Percentiles rank a stretch among this genome's conserved stretches.
phyloP scores from a whole-genome alignment of 768 basidiomycete species.

The Collybia mongolica region DNA sequence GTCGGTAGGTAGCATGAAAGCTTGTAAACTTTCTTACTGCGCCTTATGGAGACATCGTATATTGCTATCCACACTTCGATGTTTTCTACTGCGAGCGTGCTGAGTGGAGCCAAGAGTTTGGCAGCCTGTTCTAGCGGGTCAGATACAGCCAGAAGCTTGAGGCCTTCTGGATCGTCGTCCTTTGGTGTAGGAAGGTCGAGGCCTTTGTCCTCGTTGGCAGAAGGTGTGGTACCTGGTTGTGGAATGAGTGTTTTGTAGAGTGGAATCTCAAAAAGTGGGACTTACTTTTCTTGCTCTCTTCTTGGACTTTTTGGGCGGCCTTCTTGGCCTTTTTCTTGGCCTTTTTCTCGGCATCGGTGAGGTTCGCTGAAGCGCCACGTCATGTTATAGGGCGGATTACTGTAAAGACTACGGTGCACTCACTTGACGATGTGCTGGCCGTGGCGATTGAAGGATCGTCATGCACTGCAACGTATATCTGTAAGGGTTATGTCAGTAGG shows the following conservation, averaged over 20 bases:
- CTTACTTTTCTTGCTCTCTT: constrained; percentile 73
- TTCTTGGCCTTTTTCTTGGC: constrained; percentile 88
- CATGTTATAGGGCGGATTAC: background rate
- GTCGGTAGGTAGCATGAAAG: constrained; percentile 1
- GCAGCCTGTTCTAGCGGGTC: constrained; percentile 76
- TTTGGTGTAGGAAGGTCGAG: constrained; percentile 52
- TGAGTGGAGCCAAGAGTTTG: constrained; percentile 66
- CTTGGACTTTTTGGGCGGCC: constrained; percentile 61
- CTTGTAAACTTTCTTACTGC: constrained; percentile 50
- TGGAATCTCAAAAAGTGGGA: constrained; percentile 4
- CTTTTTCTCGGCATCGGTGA: constrained; percentile 72
- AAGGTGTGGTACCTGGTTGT: constrained; percentile 26
- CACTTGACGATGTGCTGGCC: constrained; percentile 37
- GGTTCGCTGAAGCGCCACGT: constrained; percentile 27
- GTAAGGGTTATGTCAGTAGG: constrained; percentile 5
- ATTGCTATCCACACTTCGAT: constrained; percentile 71
- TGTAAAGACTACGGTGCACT: constrained; percentile 2
- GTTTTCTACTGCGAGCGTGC: constrained; percentile 45
- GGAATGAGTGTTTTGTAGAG: background rate
- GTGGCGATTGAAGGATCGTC: constrained; percentile 69
- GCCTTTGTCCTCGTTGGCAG: constrained; percentile 66
- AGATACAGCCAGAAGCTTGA: constrained; percentile 58
- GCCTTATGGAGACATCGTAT: constrained; percentile 82
- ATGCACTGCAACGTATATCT: constrained; percentile 75
- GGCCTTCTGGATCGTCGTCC: constrained; percentile 86